phyloP scores from a whole-genome alignment of 2,329 filamentous ascomycete species.

The Phaeosphaeriaceae sp. region DNA sequence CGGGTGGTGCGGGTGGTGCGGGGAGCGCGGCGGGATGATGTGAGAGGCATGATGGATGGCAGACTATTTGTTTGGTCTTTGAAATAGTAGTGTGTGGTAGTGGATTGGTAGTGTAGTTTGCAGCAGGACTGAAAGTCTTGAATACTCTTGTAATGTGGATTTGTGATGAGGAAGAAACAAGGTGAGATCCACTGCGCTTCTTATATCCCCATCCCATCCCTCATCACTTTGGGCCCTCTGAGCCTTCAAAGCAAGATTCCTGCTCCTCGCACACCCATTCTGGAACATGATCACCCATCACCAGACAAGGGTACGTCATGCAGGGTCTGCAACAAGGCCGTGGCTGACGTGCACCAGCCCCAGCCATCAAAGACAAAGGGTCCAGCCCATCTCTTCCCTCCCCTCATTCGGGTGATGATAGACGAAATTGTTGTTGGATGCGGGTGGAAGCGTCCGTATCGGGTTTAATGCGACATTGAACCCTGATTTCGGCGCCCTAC shows the following conservation, averaged over 20 bases:
- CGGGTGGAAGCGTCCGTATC: not conserved
- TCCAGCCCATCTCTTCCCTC: not conserved
- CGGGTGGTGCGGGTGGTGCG: conserved; percentile 44
- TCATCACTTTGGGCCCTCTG: not conserved
- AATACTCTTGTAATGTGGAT: conserved; percentile 4
- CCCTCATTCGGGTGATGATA: conserved; percentile 14
- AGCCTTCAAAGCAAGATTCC: conserved; percentile 32
- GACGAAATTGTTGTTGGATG: conserved; percentile 14
- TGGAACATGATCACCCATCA: conserved; percentile 15
- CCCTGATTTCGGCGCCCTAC: conserved; percentile 3
- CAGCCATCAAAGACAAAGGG: not conserved
- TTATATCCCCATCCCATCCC: conserved; percentile 13
- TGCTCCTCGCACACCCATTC: conserved; percentile 11
- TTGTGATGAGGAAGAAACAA: conserved; percentile 2
- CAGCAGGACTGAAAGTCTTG: conserved; percentile 9
- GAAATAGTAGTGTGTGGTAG: conserved; percentile 5
- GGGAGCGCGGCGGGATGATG: conserved; percentile 25
- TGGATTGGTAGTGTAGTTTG: conserved; percentile 11
- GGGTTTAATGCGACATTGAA: conserved; percentile 1
- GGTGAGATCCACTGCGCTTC: conserved; percentile 1
- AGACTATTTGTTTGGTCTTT: conserved; percentile 9
- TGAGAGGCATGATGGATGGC: conserved; percentile 37
- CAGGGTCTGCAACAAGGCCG: conserved; percentile 21
- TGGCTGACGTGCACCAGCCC: conserved; percentile 3
- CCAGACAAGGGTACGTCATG: conserved; percentile 31